Evolutionary conservation across 2,329 filamentous ascomycete genomes (phyloP).

Genomic region (Fusarium fujikuroi): DNA sequence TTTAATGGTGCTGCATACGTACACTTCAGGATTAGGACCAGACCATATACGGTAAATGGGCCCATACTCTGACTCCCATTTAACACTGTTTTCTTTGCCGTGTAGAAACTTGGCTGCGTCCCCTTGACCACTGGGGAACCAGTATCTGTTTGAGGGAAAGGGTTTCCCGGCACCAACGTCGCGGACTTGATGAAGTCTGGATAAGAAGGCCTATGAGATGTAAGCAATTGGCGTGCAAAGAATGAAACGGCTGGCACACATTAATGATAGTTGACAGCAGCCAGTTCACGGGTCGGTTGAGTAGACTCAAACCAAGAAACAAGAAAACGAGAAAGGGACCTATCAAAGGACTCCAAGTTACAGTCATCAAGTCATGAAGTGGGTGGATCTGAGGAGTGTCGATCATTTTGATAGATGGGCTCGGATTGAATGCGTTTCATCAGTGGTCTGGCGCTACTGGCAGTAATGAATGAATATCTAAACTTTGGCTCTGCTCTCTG

Average conservation of each 20-base stretch:
- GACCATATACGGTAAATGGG: background rate
- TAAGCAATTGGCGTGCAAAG: background rate
- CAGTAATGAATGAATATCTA: background rate
- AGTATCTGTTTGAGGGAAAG: background rate
- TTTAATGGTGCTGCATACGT: background rate
- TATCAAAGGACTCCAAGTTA: background rate
- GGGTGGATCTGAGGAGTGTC: no score
- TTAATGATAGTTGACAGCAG: background rate
- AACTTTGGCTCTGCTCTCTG: background rate
- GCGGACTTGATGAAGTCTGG: background rate
- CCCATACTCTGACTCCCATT: background rate
- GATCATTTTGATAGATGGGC: background rate
- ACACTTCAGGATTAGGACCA: background rate
- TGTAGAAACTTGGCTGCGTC: background rate
- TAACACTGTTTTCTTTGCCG: background rate
- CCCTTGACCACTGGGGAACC: background rate
- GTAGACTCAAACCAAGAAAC: background rate
- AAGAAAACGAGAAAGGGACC: background rate
- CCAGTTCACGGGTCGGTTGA: background rate
- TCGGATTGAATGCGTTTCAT: background rate
- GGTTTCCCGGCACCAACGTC: background rate
- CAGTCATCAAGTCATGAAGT: background rate
- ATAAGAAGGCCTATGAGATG: background rate
- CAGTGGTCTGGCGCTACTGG: background rate
- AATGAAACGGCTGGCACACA: background rate